Conservation (phyloP, 331 rosid species). For the Rosa hybrid region DNA sequence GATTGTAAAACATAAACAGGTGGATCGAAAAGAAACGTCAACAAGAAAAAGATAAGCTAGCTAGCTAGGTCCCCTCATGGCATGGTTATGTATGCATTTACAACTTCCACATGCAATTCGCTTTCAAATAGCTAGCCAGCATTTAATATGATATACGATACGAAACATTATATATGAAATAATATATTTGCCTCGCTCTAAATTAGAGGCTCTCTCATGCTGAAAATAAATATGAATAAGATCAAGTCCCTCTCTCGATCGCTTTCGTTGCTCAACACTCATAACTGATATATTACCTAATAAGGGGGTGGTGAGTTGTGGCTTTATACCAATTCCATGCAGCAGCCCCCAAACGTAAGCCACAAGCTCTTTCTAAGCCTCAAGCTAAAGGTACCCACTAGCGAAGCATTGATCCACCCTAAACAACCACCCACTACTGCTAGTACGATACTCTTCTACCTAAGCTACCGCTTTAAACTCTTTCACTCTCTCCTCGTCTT, state of each 20-base stretch:
- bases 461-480: background rate
- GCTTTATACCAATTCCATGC: conserved; percentile 23
- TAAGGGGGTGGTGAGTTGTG: background rate
- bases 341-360: conserved; percentile 6
- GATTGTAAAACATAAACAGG: background rate
- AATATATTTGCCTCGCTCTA: background rate
- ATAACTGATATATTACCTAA: conserved; percentile 24
- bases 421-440: background rate
- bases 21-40: background rate
- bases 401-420: background rate
- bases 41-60: background rate
- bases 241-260: conserved; percentile 5
- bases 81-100: conserved; percentile 24
- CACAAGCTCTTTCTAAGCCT: conserved; percentile 5
- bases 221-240: background rate
- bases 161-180: background rate
- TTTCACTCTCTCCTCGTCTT: background rate
- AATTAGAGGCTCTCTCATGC: conserved; percentile 14
- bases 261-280: background rate
- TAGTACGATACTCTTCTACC: background rate
- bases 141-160: background rate
- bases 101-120: conserved; percentile 43
- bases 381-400: background rate
- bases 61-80: conserved; percentile 14
- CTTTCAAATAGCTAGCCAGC: conserved; percentile 9